Percentiles rank a stretch among this genome's conserved stretches.
These are phyloP conservation scores for Metschnikowia drakensbergensis DNA, from an alignment of 805 yeast genomes.

Conservation along the genomic window DNA sequence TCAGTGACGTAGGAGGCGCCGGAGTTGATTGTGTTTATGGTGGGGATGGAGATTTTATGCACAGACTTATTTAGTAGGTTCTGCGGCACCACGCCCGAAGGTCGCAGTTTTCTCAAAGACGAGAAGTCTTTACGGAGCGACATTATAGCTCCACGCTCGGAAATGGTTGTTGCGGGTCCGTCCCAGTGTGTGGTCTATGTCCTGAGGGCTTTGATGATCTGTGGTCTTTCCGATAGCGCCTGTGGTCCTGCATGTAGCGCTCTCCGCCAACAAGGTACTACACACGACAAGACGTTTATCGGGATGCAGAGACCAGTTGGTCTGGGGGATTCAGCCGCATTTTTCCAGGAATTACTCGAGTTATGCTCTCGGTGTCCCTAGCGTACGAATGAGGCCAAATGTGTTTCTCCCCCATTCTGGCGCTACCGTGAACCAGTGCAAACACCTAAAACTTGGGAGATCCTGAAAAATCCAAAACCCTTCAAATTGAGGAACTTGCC, in stretches of 20 bases:
- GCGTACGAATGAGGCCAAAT: too few relatives aligned
- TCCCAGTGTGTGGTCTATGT: neutral
- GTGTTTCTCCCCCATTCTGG: too few relatives aligned
- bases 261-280: neutral
- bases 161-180: neutral
- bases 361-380: too few relatives aligned
- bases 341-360: too few relatives aligned
- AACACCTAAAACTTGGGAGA: too few relatives aligned
- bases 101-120: constrained; percentile 15
- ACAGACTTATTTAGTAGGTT: constrained; percentile 12
- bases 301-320: too few relatives aligned
- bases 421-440: too few relatives aligned
- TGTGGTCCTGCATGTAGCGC: neutral
- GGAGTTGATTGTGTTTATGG: constrained; percentile 10
- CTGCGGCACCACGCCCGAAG: constrained; percentile 17
- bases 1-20: constrained; percentile 13
- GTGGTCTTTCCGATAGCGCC: neutral
- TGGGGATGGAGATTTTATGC: constrained; percentile 14
- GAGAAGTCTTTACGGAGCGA: constrained; percentile 14
- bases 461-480: too few relatives aligned
- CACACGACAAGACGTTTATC: neutral
- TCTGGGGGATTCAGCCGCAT: too few relatives aligned
- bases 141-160: constrained; percentile 4
- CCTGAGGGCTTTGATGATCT: neutral
- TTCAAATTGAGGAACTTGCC: too few relatives aligned